Base-by-base conservation (phyloP, 75 land plant species). In the Sequoia sempervirens region DNA sequence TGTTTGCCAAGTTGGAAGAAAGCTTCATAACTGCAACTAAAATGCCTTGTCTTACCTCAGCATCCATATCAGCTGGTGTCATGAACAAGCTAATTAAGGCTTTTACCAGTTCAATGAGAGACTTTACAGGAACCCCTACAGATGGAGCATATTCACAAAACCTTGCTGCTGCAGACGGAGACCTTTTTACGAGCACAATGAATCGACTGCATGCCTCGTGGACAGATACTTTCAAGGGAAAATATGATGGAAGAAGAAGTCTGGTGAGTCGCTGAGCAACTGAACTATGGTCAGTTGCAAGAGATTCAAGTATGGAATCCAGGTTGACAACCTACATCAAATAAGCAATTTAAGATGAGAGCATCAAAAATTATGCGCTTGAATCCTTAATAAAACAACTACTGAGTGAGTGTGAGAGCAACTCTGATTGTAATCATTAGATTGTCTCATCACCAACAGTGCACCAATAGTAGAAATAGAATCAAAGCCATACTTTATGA, bases 221-320 rank as follows among this genome's bases (percentile, higher is more conserved):
- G 14, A 70, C 26, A 23, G 85, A 37, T 28, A 90, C 83, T 82
- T 92, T 91, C 38, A 90, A 87, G 20, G 98, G 96, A 28, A 96
- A 96, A 74, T 96, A 96, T 50, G 98, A 92, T 61, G 98, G 92
- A 38, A 94, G 80, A 14, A 94, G 92, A 30, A 96, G 90, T 84
- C 84, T 90, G 30, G 98, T 96, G 17, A 96, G 86, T 80, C 87
- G 91, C 40, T 85, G 83, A 43, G 94, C 93, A 79, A 96, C 88
- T 37, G 61, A 79, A 36, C 91, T 58, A 58, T 90, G 88, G 82
- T 96, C 98, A 85, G 80, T 86, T 84, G 93, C 95, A 66, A 96
- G 91, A 18, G 89, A 81, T 40, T 87, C 83, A 32, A 96, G 83
- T 69, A 96, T 84, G 9, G 86, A 70, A 80, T 94, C 95, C 85